Percentiles rank a stretch among this genome's conserved stretches.
These are phyloP conservation scores for Climacium dendroides DNA, from an alignment of 225 moss, liverwort and hornwort species.

Conservation along the genomic window DNA sequence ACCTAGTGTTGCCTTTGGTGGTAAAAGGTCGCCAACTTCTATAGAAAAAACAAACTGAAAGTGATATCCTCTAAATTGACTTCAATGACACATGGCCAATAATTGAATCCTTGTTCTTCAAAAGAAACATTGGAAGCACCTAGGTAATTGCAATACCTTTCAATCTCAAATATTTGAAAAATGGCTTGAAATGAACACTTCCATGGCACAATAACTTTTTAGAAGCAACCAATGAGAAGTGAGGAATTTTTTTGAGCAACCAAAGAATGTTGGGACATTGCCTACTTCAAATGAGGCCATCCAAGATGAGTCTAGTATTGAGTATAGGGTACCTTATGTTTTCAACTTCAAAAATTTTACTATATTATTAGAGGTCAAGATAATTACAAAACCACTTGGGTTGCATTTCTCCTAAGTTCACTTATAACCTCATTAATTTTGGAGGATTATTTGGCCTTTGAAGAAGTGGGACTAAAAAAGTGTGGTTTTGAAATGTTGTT, in stretches of 20 bases:
- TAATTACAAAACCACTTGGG: too few relatives aligned
- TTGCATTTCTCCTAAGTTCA: neutral
- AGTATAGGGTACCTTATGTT: neutral
- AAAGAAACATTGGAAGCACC: too few relatives aligned
- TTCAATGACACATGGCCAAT: too few relatives aligned
- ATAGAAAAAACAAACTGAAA: too few relatives aligned
- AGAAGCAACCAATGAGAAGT: neutral
- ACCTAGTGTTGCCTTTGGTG: too few relatives aligned
- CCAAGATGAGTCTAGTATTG: neutral
- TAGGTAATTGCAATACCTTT: neutral
- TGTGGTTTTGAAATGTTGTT: neutral
- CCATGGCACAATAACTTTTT: neutral
- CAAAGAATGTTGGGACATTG: neutral
- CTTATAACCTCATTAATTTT: too few relatives aligned
- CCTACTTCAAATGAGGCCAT: accelerated
- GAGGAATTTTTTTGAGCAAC: neutral
- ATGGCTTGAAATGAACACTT: neutral
- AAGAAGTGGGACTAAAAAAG: neutral
- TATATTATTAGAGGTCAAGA: neutral
- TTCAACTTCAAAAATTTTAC: neutral
- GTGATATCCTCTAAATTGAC: too few relatives aligned
- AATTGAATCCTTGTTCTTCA: too few relatives aligned
- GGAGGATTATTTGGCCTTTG: accelerated
- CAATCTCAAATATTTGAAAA: neutral
- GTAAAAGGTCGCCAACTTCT: too few relatives aligned